Base-by-base conservation (phyloP, 2,329 filamentous ascomycete species). In the Raffaelea deltoideospora region DNA sequence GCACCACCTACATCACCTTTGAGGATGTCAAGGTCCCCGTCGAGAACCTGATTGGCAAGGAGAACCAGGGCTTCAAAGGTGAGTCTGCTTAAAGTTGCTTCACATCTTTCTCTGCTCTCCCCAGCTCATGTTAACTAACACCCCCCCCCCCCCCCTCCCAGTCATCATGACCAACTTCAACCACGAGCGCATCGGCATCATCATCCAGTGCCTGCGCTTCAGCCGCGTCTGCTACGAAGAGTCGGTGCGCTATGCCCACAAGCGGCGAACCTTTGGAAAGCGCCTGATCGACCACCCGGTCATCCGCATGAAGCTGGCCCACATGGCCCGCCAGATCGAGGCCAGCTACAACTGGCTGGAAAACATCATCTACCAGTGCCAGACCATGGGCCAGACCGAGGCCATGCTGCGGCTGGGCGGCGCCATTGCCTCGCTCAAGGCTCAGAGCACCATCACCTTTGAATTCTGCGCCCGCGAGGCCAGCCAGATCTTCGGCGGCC, bases 131-230 rank as follows among this genome's bases (percentile, higher is more conserved):
- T 26, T 3, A 2, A 26, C 24, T 26, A 26, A 26, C 24, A 26
- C n/a, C n/a, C n/a, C n/a, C n/a, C n/a, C n/a, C n/a, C n/a, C n/a
- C n/a, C n/a, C n/a, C n/a, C n/a, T n/a, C 30, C 17, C 11, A 19
- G 43, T 93, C 54, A 88, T 98, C 68, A 96, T 96, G 88, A 95
- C 85, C 56, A 95, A 95, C 71, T 95, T 95, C 69, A 96, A 96
- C 72, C 90, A 96, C 69, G 90, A 98, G 65, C 84, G 90, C 44
- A 87, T 98, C 49, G 90, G 90, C 44, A 96, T 98, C 60, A 87
- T 96, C 63, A 96, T 96, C 65, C 90, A 98, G 63, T 93, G 79
- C 52, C 59, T 95, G 46, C 86, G 90, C 52, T 96, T 98, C 72
- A 79, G 83, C 31, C 86, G 90, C 47, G 88, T 96, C 47, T 95